Evolutionary conservation across 1,284 basidiomycete genomes (phyloP), one percentile per base, ranked within the genome.

Genomic region (Apiotrichum akiyoshidainum): DNA sequence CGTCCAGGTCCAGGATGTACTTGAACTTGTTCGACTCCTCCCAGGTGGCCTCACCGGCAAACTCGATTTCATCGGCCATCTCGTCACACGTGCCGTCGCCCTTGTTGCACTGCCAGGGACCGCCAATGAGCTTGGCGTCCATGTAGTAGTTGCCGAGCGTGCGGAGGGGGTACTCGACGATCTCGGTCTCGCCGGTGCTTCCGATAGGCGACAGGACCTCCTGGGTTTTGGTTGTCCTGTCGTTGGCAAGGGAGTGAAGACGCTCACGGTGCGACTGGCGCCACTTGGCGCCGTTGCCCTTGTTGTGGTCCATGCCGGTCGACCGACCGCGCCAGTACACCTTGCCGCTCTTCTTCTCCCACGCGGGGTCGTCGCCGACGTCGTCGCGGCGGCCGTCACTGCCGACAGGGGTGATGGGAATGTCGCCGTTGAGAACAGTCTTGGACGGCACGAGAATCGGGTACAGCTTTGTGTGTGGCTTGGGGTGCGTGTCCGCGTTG

Each of bases 1-100:
- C 76, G 52, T 79, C 78, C 68, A 73, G 69, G 56, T 79, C 78
- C 56, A 79, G 74, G 13, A 79, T 70, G 55, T 78, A 79, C 70
- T 78, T 79, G 70, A 66, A 78, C 21, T 74, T 65, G 60, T 78
- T 79, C 21, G 69, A 66, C 57, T 65, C 71, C 57, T 79, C 75
- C 11, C 65, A 52, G 40, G 61, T 58, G 50, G 77, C 78, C 59
- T 75, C 69, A 19, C 59, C 59, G 1, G 70, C 75, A 59, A 74
- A 77, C 19, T 73, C 66, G 52, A 76, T 74, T 60, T 74, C 71
- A 45, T 68, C 61, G 50, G 70, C 63, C 75, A 78, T 77, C 63
- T 76, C 77, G 33, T 71, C 65, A 61, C 77, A 78, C 3, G 74
- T 72, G n/a, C 75, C 75, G 63, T 78, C 77, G 39, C 67, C 69